Percentiles rank a stretch among this genome's conserved stretches.
Conservation (phyloP, 2,329 filamentous ascomycete genomes). For the Thielaviopsis musarum region DNA sequence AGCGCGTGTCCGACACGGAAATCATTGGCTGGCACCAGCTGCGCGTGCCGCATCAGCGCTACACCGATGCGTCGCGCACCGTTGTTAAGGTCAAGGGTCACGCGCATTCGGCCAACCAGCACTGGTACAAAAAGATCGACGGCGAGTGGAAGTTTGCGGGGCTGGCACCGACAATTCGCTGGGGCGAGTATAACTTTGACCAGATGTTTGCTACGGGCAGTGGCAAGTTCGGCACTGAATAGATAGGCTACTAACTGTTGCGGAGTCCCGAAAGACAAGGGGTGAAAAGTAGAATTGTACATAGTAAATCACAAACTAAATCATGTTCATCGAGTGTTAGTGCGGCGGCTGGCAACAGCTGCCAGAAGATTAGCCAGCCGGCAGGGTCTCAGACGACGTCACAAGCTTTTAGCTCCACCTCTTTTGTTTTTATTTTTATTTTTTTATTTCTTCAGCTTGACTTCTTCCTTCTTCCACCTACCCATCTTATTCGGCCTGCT, state of each 20-base stretch:
- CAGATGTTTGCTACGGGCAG: conserved; percentile 27
- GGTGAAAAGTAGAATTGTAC: too few species aligned
- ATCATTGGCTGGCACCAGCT: conserved; percentile 44
- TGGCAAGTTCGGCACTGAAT: conserved; percentile 11
- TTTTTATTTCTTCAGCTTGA: neutral
- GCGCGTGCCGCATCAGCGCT: conserved; percentile 44
- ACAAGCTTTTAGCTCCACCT: neutral
- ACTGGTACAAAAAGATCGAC: conserved; percentile 39
- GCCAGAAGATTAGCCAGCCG: neutral
- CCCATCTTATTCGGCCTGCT: neutral
- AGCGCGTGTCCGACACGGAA: conserved; percentile 38
- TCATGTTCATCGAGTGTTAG: too few species aligned
- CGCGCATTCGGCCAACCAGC: conserved; percentile 38
- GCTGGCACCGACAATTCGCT: conserved; percentile 36
- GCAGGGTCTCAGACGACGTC: neutral
- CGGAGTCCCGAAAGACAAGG: too few species aligned
- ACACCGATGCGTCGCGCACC: conserved; percentile 31
- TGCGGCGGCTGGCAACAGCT: neutral
- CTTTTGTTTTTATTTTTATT: neutral
- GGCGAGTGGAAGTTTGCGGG: conserved; percentile 47
- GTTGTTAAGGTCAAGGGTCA: conserved; percentile 41
- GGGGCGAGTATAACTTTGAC: conserved; percentile 41
- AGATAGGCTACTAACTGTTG: neutral
- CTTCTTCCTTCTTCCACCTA: neutral
- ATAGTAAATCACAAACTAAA: too few species aligned